phyloP scores from a whole-genome alignment of 495 filamentous ascomycete genomes.

The Choiromyces venosus region DNA sequence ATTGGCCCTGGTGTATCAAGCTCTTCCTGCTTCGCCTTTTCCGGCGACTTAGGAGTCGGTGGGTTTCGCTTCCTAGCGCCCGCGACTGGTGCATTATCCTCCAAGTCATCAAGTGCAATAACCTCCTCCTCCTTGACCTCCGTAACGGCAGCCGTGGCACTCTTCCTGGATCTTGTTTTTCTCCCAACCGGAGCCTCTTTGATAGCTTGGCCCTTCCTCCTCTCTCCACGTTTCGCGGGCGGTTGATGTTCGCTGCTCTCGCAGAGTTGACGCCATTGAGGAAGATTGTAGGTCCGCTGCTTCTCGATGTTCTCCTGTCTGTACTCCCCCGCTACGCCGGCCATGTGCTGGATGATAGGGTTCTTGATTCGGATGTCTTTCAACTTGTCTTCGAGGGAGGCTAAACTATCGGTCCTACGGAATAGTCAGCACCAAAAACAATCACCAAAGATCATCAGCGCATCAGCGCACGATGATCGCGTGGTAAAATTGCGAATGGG shows the following conservation, averaged over 20 bases:
- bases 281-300: constrained; percentile 89
- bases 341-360: constrained; percentile 95
- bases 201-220: constrained; percentile 63
- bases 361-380: constrained; percentile 92
- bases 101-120: constrained; percentile 36
- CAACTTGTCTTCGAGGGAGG: constrained; percentile 72
- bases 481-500: constrained; percentile 14
- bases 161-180: constrained; percentile 44
- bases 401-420: constrained; percentile 62
- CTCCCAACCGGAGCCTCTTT: constrained; percentile 46
- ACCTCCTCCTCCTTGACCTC: constrained; percentile 50
- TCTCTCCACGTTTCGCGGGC: constrained; percentile 85
- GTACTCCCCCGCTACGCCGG: constrained; percentile 86
- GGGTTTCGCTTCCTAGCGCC: constrained; percentile 36
- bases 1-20: constrained; percentile 29
- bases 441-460: not conserved
- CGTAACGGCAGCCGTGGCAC: constrained; percentile 14
- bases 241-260: constrained; percentile 93
- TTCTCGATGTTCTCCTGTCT: constrained; percentile 94
- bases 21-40: constrained; percentile 45
- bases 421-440: constrained; percentile 17
- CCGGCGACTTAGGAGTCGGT: constrained; percentile 36
- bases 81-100: constrained; percentile 46
- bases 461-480: constrained; percentile 9
- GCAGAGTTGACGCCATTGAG: constrained; percentile 87